A percentile compares a stretch with the other conserved stretches of the same genome.
These are phyloP conservation scores for Colletotrichum paranaense DNA, from an alignment of 2,329 filamentous ascomycete species.

Conservation along the genomic window DNA sequence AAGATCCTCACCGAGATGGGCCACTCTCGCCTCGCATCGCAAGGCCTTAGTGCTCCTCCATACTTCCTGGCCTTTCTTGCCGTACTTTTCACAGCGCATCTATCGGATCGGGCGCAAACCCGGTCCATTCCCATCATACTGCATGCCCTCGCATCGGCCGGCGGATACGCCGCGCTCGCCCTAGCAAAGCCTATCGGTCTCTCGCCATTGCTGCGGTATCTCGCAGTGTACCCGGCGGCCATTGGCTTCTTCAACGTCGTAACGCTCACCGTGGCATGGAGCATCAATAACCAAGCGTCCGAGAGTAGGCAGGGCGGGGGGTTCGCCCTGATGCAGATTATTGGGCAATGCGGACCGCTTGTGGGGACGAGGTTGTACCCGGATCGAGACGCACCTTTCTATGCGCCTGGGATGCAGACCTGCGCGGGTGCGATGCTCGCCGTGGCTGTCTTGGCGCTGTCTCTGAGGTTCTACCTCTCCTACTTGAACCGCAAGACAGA, in stretches of 20 bases:
- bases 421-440: constrained; percentile 72
- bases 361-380: constrained; percentile 77
- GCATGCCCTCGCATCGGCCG: constrained; percentile 74
- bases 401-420: constrained; percentile 69
- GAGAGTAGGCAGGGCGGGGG: constrained; percentile 78
- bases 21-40: constrained; percentile 73
- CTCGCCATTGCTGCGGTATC: constrained; percentile 68
- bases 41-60: constrained; percentile 84
- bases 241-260: constrained; percentile 87
- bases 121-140: constrained; percentile 75
- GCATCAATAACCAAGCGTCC: constrained; percentile 83
- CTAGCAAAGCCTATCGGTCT: constrained; percentile 62
- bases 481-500: constrained; percentile 62
- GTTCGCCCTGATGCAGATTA: constrained; percentile 82
- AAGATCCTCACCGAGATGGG: constrained; percentile 84
- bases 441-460: constrained; percentile 66
- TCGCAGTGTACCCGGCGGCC: constrained; percentile 81
- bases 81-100: constrained; percentile 77
- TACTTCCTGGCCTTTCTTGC: constrained; percentile 80
- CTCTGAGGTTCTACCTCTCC: constrained; percentile 64
- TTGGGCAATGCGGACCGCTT: constrained; percentile 84
- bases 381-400: constrained; percentile 68
- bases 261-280: constrained; percentile 88
- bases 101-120: constrained; percentile 74
- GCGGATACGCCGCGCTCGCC: constrained; percentile 70